Evolutionary conservation across 2,329 filamentous ascomycete species (phyloP).

Genomic region (Aspergillaceae sp.): DNA sequence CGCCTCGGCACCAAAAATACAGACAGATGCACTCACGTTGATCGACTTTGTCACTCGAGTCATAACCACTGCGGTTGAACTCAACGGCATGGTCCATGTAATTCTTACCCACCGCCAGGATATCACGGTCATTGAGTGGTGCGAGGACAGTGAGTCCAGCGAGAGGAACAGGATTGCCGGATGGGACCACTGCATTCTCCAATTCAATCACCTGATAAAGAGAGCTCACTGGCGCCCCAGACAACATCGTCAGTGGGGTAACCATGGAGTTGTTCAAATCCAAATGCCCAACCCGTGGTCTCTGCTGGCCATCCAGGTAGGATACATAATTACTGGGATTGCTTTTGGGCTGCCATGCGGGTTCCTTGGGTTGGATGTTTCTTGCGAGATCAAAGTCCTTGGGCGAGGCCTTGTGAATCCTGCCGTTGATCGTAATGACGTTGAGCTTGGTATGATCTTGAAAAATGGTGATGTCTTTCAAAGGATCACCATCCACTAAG

Average conservation of each 20-base stretch:
- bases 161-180: conserved; percentile 24
- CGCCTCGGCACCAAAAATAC: no score
- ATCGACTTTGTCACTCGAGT: conserved; percentile 47
- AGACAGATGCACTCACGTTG: conserved; percentile 16
- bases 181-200: conserved; percentile 28
- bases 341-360: neutral
- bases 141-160: conserved; percentile 38
- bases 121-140: conserved; percentile 42
- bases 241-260: neutral
- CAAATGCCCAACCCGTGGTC: neutral
- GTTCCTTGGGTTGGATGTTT: neutral
- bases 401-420: conserved; percentile 35
- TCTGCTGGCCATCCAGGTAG: neutral
- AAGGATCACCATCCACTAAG: conserved; percentile 40
- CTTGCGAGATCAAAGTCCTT: conserved; percentile 3
- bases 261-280: neutral
- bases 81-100: conserved; percentile 51
- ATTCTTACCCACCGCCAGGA: conserved; percentile 51
- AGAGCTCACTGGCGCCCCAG: conserved; percentile 22
- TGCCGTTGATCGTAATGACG: conserved; percentile 42
- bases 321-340: neutral
- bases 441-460: conserved; percentile 39
- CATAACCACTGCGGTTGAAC: conserved; percentile 49
- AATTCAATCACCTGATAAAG: conserved; percentile 48
- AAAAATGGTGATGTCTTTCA: conserved; percentile 35